Base-by-base conservation (phyloP, 2,329 filamentous ascomycete species). In the Fusarium succisae region DNA sequence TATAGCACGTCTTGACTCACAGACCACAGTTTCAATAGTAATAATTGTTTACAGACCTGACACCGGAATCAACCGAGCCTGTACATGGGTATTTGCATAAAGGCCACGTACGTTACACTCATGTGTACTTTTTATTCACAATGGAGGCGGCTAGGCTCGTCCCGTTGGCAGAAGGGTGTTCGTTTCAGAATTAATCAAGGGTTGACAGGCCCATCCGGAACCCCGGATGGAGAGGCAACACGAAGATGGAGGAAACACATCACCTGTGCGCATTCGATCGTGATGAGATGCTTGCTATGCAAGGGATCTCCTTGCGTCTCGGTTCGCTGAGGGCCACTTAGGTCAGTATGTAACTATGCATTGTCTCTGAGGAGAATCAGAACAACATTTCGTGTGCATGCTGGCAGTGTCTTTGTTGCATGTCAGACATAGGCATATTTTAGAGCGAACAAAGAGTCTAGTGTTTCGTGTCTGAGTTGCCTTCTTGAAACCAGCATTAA, bases 31-130 rank as follows among this genome's bases (percentile, higher is more conserved):
- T 43, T 51, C 24, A 39, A 69, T 45, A 35, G 32, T 35, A 51
- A 15, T 55, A 44, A 54, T n/a, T 56, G 38, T 41, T 54, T 22
- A 53, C 39, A 24, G 48, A 69, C 64, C 62, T 69, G 63, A 62
- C 53, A 72, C 71, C 63, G 72, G 72, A 59, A 69, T 35, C 58
- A 74, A 60, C 72, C 72, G 72, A 74, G 39, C 66, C 51, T 70
- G 59, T 47, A 44, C 53, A 61, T 65, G 71, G 59, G 48, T 67
- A 55, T 53, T 54, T 60, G 50, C 66, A 70, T 30, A 45, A 66
- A 60, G 37, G n/a, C 48, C 43, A 55, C 35, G 32, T 38, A 55
- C 47, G 39, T 58, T 30, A 43, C 51, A 59, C 51, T 58, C 64
- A 45, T 47, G 39, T 57, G 22, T 50, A 45, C 32, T 47, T 54